Base-by-base conservation (phyloP, 768 basidiomycete genomes). In the Suillus subluteus region DNA sequence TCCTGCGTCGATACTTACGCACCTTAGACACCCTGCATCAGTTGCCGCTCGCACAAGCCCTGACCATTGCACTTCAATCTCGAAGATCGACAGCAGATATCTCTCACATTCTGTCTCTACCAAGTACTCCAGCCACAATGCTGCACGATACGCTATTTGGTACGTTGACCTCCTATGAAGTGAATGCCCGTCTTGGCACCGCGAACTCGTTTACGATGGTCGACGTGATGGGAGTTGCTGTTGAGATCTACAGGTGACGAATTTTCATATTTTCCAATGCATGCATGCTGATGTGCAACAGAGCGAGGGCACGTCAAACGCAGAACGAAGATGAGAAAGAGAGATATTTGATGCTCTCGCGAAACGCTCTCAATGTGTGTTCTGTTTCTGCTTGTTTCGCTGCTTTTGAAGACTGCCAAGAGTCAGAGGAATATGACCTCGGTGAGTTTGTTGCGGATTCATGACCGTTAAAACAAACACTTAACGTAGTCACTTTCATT, bases 361-460 rank as follows among this genome's bases (percentile, higher is more conserved):
- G 81, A 69, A 82, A 84, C n/a, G 85, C 86, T 4, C 88, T 87
- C 63, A 89, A 92, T 64, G 83, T 91, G 62, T 87, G 86, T 68
- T 89, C 91, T 8, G 65, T 94, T 18, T 76, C 78, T 26, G 86
- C 90, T 0, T 87, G 84, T 66, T 84, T 85, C 68, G 76, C 79
- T 35, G 91, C 89, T 4, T 93, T 94, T 66, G 86, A 88, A 67
- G 85, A 87, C 68, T 91, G 90, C 69, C 81, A 78, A 68, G 88
- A 91, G 23, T 83, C 81, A 3, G 84, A 85, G 65, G 79, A 75
- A 23, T 90, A 90, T 70, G 89, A 92, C 70, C 79, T 91, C 4
- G 86, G 92, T 91, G 71, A 52, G 78, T 66, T 30, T 23, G 52
- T 41, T 32, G 7, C 13, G 55, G 48, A n/a, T 48, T 63, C 23